Evolutionary conservation across 352 stramenopile genomes (phyloP), one percentile per base, ranked within the genome.

Genomic region (Phytophthora podocarpi): DNA sequence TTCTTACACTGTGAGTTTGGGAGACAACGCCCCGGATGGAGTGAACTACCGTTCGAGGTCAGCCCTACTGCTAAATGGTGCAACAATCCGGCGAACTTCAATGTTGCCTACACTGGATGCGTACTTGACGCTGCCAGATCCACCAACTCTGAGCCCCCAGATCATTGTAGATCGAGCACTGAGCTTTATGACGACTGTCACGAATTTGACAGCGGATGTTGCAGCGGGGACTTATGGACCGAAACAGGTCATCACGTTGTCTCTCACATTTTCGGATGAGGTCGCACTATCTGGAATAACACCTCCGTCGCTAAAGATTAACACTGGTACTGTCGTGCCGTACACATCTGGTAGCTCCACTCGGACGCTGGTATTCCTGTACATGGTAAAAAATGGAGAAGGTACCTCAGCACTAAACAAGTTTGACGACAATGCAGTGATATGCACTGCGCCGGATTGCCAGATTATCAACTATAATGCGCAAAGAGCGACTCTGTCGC

Each of bases 391-490:
- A 7, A 64, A 79, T 32, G 70, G 64, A 20, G 83, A 94, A 55
- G 47, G 42, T 1, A 74, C 72, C 0, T 20, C 51, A 0, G 75
- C 41, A 6, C 62, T 94, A 36, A 67, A 91, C 52, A 91, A 91
- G 43, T 64, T 87, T 11, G 53, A 89, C 21, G 64, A 89, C 21
- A 70, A 50, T 12, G 67, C 81, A 2, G 37, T 93, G 32, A 35
- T 82, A 10, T 94, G 85, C 41, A 53, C 52, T n/a, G 40, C 51
- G 0, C 65, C 70, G 2, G 42, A 47, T 34, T 93, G 82, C 47
- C 50, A 56, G 5, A 74, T 96, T 21, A 81, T 87, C 26, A 94
- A 94, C 23, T 91, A 83, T 40, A 96, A 96, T 30, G 72, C 56
- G 8, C 58, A 75, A 34, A 41, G 43, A 4, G 82, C 62, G 0